Conservation (phyloP, 2,329 filamentous ascomycete species). For the Neophaeococcomyces mojaviensis region DNA sequence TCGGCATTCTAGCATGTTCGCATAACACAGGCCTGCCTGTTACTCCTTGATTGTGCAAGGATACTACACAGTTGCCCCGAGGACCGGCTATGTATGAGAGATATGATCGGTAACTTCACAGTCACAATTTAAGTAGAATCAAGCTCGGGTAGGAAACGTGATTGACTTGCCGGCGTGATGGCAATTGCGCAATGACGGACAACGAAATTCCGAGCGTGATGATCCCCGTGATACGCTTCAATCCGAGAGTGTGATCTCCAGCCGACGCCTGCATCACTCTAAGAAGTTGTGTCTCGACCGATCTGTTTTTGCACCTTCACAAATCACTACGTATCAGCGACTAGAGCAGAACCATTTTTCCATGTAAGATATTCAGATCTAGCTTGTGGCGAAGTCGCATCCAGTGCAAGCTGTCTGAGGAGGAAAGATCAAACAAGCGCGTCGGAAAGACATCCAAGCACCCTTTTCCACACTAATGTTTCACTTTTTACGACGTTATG, state of each 20-base stretch:
- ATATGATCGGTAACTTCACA: background rate
- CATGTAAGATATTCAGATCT: background rate
- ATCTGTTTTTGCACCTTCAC: too few relatives aligned
- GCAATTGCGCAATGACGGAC: background rate
- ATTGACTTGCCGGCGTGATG: background rate
- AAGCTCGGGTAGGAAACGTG: background rate
- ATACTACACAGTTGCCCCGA: background rate
- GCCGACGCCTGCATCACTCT: too few relatives aligned
- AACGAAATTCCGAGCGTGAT: too few relatives aligned
- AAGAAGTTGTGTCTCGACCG: too few relatives aligned
- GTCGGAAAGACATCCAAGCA: background rate
- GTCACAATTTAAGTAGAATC: background rate
- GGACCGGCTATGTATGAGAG: background rate
- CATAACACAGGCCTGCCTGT: background rate
- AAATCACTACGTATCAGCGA: too few relatives aligned
- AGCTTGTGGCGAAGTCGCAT: background rate
- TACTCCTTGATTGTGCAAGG: background rate
- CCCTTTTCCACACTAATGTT: slow-evolving; percentile 11
- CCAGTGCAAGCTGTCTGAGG: background rate
- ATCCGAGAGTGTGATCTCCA: too few relatives aligned
- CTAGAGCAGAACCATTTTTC: too few relatives aligned
- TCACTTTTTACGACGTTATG: slow-evolving; percentile 15
- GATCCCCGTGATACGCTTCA: too few relatives aligned
- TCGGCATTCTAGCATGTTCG: background rate
- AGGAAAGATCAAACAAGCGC: slow-evolving; percentile 5